Conservation (phyloP, 164 flowering plant species). For the Akebia trifoliata region DNA sequence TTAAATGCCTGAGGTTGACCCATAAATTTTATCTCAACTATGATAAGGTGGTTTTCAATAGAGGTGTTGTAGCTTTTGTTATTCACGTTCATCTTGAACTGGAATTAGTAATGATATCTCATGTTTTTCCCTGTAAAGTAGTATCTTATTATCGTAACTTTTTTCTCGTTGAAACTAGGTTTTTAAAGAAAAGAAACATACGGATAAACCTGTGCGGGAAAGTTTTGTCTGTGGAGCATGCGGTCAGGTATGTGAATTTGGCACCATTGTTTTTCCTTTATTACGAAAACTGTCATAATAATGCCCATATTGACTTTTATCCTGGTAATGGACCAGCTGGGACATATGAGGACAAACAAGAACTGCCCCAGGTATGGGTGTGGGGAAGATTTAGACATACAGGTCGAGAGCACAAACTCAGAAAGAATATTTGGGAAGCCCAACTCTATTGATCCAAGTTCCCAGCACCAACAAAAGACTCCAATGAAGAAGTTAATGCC, state of each 20-base stretch:
- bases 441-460: conserved; percentile 36
- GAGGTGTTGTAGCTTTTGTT: too few species aligned
- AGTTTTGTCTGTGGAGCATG: conserved; percentile 93
- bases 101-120: background rate
- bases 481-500: conserved; percentile 41
- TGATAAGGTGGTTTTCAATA: too few species aligned
- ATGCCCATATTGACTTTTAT: background rate
- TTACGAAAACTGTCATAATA: background rate
- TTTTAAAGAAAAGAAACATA: conserved; percentile 63
- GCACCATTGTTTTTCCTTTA: background rate
- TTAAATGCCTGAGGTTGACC: too few species aligned
- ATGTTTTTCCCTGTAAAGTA: background rate
- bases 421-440: conserved; percentile 45
- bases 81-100: background rate
- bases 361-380: conserved; percentile 94
- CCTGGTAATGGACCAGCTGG: conserved; percentile 44
- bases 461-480: conserved; percentile 41
- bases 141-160: background rate
- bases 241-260: conserved; percentile 62
- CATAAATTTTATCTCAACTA: too few species aligned
- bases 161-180: conserved; percentile 30
- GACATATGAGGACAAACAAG: conserved; percentile 98
- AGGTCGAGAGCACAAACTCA: conserved; percentile 37
- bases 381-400: conserved; percentile 65
- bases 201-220: conserved; percentile 62